Percentiles rank a stretch among this genome's conserved stretches.
Conservation (phyloP, 2,329 filamentous ascomycete genomes). For the Arthrobotrys musiformis region DNA sequence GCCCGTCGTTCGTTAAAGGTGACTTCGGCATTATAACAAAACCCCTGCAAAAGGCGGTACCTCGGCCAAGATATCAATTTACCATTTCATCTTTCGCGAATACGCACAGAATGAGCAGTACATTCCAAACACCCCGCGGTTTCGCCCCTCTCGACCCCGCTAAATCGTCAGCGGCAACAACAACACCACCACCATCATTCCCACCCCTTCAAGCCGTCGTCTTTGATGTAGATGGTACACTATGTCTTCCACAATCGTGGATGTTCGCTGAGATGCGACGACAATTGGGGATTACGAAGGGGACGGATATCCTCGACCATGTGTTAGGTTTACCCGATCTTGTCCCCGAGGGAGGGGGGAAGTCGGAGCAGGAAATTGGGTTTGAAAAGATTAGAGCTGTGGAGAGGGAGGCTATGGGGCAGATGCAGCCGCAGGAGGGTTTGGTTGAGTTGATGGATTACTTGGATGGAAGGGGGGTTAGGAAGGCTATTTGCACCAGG, state of each 20-base stretch:
- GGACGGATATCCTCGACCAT: constrained; percentile 86
- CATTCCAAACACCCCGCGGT: constrained; percentile 58
- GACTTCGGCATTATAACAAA: neutral
- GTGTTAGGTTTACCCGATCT: constrained; percentile 75
- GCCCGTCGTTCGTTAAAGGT: neutral
- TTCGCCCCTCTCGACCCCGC: constrained; percentile 69
- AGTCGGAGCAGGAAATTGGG: constrained; percentile 71
- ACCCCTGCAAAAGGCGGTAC: neutral
- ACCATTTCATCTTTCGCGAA: neutral
- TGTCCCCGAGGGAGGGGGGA: constrained; percentile 52
- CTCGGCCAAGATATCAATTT: neutral
- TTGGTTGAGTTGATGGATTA: constrained; percentile 82
- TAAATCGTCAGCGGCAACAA: constrained; percentile 4
- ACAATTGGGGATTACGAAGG: constrained; percentile 77
- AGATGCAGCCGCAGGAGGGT: constrained; percentile 84
- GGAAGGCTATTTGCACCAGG: constrained; percentile 80
- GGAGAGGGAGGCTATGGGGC: constrained; percentile 81
- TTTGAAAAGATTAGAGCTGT: constrained; percentile 80
- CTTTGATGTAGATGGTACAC: constrained; percentile 94
- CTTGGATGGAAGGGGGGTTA: constrained; percentile 74
- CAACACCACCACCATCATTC: constrained; percentile 60
- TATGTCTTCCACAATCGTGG: constrained; percentile 87
- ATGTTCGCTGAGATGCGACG: constrained; percentile 92
- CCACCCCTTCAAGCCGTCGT: constrained; percentile 72
- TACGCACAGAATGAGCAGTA: neutral